Evolutionary conservation across 441 rosid species (phyloP).

Genomic region (Rhodomyrtus psidioides): DNA sequence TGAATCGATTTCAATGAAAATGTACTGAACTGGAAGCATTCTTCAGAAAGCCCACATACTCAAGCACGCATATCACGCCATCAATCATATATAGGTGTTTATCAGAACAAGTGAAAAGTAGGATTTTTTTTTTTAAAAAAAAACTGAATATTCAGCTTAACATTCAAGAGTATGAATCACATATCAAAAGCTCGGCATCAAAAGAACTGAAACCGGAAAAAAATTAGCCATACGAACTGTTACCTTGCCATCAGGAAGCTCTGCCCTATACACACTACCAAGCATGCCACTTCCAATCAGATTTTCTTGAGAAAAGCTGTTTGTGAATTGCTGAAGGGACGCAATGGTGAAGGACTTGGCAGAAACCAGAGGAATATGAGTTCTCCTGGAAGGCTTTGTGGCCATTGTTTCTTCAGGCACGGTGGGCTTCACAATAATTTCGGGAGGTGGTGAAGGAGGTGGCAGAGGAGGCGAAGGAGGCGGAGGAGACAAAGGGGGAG

Average conservation of each 20-base stretch:
- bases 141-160: not conserved
- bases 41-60: not conserved
- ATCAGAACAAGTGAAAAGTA: not conserved
- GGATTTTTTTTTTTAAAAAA: not conserved
- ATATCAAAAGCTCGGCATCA: not conserved
- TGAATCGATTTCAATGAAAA: not conserved
- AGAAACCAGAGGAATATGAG: constrained; percentile 30
- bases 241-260: constrained; percentile 87
- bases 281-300: constrained; percentile 88
- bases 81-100: not conserved
- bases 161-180: not conserved
- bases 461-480: constrained; percentile 34
- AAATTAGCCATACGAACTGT: not conserved
- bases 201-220: not conserved
- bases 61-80: not conserved
- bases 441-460: constrained; percentile 37
- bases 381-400: constrained; percentile 37
- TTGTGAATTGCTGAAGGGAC: constrained; percentile 90
- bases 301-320: constrained; percentile 95
- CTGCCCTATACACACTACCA: constrained; percentile 85
- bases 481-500: constrained; percentile 25
- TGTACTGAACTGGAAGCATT: not conserved
- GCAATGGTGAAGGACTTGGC: constrained; percentile 82
- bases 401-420: constrained; percentile 37
- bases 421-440: constrained; percentile 44